phyloP scores from a whole-genome alignment of 116 monocot species.

The Zostera marina region DNA sequence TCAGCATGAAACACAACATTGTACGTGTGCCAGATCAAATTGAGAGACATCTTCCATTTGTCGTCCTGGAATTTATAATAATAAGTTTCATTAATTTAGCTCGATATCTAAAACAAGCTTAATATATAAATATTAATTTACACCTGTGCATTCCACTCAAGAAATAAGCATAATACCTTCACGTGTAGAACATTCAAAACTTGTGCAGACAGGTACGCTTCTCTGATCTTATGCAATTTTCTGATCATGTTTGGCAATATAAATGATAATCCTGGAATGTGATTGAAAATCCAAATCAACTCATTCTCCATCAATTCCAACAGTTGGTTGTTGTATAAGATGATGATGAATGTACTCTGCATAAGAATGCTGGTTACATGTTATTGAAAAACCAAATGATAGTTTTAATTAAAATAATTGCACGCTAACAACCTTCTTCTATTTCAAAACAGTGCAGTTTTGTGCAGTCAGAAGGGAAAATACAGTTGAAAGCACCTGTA shows the following conservation, averaged over 20 bases:
- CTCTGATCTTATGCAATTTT: constrained; percentile 40
- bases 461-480: background rate
- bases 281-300: constrained; percentile 52
- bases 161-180: constrained; percentile 26
- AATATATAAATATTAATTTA: no score
- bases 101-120: background rate
- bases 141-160: no score
- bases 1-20: constrained; percentile 65
- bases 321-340: constrained; percentile 81
- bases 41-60: constrained; percentile 66
- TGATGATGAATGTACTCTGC: constrained; percentile 73
- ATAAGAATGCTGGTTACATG: constrained; percentile 4
- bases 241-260: constrained; percentile 33
- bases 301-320: constrained; percentile 53
- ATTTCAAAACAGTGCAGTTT: no score
- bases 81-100: background rate
- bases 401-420: background rate
- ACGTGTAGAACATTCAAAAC: constrained; percentile 8
- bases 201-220: constrained; percentile 35
- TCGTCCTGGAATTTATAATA: constrained; percentile 34
- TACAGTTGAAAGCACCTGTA: constrained; percentile 64
- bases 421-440: no score
- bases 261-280: constrained; percentile 40
- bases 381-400: background rate
- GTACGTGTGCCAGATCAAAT: constrained; percentile 69